Base-by-base conservation (phyloP, 2,329 filamentous ascomycete species). In the Harringtonia lauricola region DNA sequence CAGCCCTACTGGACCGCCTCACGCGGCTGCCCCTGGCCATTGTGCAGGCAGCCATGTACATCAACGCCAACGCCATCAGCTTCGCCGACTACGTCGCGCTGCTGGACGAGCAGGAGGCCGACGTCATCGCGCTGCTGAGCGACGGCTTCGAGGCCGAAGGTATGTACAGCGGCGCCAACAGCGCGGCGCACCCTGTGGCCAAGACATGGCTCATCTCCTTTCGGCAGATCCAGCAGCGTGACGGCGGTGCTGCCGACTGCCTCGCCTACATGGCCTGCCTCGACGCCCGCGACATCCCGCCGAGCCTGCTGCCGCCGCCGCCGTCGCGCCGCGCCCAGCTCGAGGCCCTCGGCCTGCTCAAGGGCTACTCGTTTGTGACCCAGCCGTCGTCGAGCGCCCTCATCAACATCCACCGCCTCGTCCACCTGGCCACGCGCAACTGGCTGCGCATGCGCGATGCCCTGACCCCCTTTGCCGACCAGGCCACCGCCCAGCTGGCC, bases 381-480 rank as follows among this genome's bases (percentile, higher is more conserved):
- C 34, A 58, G 26, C 55, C 51, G 2, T 26, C 47, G 10, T 42
- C 44, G 8, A 4, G 18, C 2, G 30, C 45, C 14, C 3, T 55
- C 53, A 21, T 44, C 26, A 57, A 59, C 38, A 59, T 63, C 10
- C 57, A 63, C 30, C 53, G 58, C 10, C 49, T 63, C 5, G 55
- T 63, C 19, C 54, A 50, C 28, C 28, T 62, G 13, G 52, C 54
- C 4, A 58, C 54, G 46, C 49, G 47, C 14, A 61, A 55, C 31
- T 60, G 53, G 56, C 38, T 63, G 1, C 37, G 44, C 0, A 44
- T 19, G 3, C n/a, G 44, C 7, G 3, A n/a, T 6, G 2, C 3
- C 8, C 41, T 33, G 45, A 29, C 14, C 3, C 17, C 13, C n/a
- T 53, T 41, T 45, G 42, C 31, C 29, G 45, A 26, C 17, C 10